phyloP scores from a whole-genome alignment of 2,329 filamentous ascomycete species.

The Botrytis byssoidea region DNA sequence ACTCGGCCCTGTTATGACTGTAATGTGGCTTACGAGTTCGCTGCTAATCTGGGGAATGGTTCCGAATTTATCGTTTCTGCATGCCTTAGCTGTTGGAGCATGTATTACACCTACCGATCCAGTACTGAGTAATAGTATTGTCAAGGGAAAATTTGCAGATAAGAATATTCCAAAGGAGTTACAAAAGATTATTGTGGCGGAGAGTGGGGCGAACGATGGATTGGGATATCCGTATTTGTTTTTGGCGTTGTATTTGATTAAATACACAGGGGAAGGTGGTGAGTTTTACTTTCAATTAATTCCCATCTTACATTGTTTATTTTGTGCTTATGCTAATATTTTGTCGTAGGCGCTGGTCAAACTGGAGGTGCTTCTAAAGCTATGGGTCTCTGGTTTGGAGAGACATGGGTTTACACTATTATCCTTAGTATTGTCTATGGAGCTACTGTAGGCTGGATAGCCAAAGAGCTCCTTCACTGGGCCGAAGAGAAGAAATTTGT shows the following conservation, averaged over 20 bases:
- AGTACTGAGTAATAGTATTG: conserved; percentile 81
- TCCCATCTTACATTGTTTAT: background rate
- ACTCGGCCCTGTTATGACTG: conserved; percentile 78
- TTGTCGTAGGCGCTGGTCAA: conserved; percentile 40
- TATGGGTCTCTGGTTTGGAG: conserved; percentile 78
- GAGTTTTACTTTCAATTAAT: conserved; percentile 48
- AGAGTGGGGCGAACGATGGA: conserved; percentile 87
- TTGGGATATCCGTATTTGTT: conserved; percentile 84
- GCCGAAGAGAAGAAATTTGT: conserved; percentile 75
- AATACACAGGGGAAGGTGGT: conserved; percentile 58
- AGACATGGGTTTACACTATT: conserved; percentile 83
- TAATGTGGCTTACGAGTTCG: conserved; percentile 84
- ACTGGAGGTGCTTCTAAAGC: conserved; percentile 62
- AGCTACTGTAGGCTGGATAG: conserved; percentile 72
- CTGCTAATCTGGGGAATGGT: conserved; percentile 75
- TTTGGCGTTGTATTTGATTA: conserved; percentile 78
- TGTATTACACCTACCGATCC: conserved; percentile 94
- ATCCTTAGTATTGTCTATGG: conserved; percentile 77
- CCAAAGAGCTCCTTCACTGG: conserved; percentile 79
- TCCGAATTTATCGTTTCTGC: conserved; percentile 68
- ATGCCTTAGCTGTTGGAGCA: conserved; percentile 76
- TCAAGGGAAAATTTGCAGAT: conserved; percentile 91
- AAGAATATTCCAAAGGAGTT: conserved; percentile 80
- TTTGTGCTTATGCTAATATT: background rate
- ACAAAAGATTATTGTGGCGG: conserved; percentile 74